A percentile compares a stretch with the other conserved stretches of the same genome.
These are phyloP conservation scores for Penicillium sumatraense DNA, from an alignment of 2,329 filamentous ascomycete species.

Conservation along the genomic window DNA sequence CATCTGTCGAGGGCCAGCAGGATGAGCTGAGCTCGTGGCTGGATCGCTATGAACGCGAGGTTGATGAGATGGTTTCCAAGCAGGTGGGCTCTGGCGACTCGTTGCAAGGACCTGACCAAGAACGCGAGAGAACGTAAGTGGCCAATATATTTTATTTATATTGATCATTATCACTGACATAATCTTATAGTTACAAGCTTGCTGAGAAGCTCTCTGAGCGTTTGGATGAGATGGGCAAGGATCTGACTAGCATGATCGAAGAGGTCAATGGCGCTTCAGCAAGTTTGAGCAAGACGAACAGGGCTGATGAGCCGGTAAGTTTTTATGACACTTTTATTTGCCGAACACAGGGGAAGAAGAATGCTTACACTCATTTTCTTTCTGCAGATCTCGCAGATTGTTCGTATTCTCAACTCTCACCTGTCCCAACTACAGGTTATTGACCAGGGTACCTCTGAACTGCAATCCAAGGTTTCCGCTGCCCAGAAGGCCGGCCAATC, in stretches of 20 bases:
- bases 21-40: constrained; percentile 87
- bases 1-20: constrained; percentile 88
- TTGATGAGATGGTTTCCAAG: constrained; percentile 83
- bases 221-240: constrained; percentile 90
- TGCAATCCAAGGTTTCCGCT: constrained; percentile 80
- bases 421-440: constrained; percentile 92
- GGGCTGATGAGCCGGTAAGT: constrained; percentile 84
- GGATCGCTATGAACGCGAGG: constrained; percentile 87
- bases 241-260: constrained; percentile 94
- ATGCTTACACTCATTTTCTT: constrained; percentile 15
- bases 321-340: constrained; percentile 14
- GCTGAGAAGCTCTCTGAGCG: constrained; percentile 91
- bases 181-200: constrained; percentile 69
- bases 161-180: constrained; percentile 24
- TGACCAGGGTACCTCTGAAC: constrained; percentile 77
- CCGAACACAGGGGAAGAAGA: not conserved
- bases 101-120: constrained; percentile 86
- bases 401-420: constrained; percentile 91
- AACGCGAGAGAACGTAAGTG: constrained; percentile 84
- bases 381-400: constrained; percentile 84
- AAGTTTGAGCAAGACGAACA: constrained; percentile 84
- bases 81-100: constrained; percentile 76
- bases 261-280: constrained; percentile 95
- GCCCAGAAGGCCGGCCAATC: constrained; percentile 78
- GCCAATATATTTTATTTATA: not conserved